Evolutionary conservation across 139 green algal species (phyloP).

Genomic region (Medakamo hakoo): DNA sequence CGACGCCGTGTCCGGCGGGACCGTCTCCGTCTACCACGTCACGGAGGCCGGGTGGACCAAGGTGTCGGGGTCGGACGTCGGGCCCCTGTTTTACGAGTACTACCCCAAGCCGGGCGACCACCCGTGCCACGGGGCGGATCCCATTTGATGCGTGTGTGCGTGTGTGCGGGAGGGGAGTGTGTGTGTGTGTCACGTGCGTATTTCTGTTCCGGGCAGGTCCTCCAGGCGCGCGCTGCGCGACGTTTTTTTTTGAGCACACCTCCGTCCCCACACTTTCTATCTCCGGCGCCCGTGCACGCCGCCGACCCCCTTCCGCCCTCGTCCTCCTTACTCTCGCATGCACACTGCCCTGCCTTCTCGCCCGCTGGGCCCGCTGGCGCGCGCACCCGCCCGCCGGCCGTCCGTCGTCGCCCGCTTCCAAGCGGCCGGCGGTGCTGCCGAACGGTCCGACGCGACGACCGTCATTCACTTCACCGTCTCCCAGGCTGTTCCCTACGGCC

Average conservation of each 20-base stretch:
- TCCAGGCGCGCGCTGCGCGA: too few relatives aligned
- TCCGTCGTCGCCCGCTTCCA: background rate
- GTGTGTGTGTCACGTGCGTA: background rate
- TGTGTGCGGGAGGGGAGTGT: background rate
- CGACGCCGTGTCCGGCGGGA: slow-evolving; percentile 89
- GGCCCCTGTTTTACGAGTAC: slow-evolving; percentile 80
- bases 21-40: slow-evolving; percentile 96
- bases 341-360: too few relatives aligned
- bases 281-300: too few relatives aligned
- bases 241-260: too few relatives aligned
- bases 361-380: too few relatives aligned
- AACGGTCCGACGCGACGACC: too few relatives aligned
- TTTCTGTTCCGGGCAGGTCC: background rate
- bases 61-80: slow-evolving; percentile 86
- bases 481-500: slow-evolving; percentile 13
- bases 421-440: too few relatives aligned
- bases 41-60: slow-evolving; percentile 92
- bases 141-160: background rate
- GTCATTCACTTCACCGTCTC: background rate
- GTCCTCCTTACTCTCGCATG: too few relatives aligned
- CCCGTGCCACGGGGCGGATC: background rate
- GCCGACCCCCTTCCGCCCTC: too few relatives aligned
- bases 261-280: too few relatives aligned
- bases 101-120: slow-evolving; percentile 12
- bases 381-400: background rate